These are phyloP conservation scores for Chrysoporthe deuterocubensis DNA, from an alignment of 2,329 filamentous ascomycete species.

Conservation along the genomic window DNA sequence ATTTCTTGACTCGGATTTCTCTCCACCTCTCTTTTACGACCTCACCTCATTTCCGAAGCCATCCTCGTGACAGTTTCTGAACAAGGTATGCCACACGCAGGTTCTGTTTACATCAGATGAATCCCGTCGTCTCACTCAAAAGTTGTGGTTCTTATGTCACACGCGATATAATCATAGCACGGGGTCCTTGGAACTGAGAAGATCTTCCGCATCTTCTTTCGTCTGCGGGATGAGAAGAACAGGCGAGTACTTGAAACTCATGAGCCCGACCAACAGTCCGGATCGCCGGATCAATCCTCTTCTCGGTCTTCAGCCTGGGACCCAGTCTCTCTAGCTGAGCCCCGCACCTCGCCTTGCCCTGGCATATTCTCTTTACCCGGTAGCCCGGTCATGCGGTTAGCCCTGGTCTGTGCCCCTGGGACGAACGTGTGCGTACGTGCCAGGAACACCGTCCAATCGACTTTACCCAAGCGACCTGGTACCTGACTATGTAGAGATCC, in stretches of 20 bases:
- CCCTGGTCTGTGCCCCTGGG: neutral
- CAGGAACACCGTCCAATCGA: slow-evolving; percentile 3
- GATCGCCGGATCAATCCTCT: no score
- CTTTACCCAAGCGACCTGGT: slow-evolving; percentile 21
- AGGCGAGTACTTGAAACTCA: no score
- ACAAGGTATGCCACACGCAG: neutral
- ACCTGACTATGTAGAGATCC: slow-evolving; percentile 16
- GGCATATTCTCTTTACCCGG: slow-evolving; percentile 21
- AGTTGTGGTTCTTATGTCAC: no score
- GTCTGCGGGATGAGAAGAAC: no score
- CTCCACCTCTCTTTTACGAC: slow-evolving; percentile 2
- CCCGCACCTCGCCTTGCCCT: neutral
- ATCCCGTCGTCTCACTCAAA: neutral
- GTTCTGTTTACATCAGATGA: neutral
- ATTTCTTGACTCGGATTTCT: slow-evolving; percentile 13
- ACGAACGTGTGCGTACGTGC: neutral
- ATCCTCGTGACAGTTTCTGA: neutral
- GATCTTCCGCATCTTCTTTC: neutral
- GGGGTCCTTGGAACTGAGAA: no score
- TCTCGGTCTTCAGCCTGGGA: neutral
- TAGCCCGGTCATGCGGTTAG: slow-evolving; percentile 10
- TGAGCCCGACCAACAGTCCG: no score
- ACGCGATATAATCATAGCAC: no score
- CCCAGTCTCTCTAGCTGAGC: neutral
- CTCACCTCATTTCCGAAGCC: slow-evolving; percentile 12